Base-by-base conservation (phyloP, 108 stramenopile species). In the Nitzschia putrida region DNA sequence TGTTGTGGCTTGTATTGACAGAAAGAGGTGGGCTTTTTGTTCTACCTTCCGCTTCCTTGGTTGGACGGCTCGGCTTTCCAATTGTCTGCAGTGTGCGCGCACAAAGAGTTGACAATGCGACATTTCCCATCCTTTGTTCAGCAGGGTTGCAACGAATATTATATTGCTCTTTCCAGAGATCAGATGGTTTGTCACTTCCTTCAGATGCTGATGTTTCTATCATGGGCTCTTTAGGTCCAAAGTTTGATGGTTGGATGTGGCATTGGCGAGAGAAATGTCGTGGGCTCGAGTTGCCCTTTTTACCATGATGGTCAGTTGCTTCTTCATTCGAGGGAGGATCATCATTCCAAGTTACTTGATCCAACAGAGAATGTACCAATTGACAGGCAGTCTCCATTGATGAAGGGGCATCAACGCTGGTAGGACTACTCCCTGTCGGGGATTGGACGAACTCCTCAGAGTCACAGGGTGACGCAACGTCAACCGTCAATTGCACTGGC, bases 261-360 rank as follows among this genome's bases (percentile, higher is more conserved):
- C 69, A 70, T 60, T 70, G 69, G 0, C 38, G 12, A 2, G 69
- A 70, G 23, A 53, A 68, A 13, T 9, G 23, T 3, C 23, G 42
- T 1, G 44, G 42, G 3, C 12, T 23, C 16, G 12, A 13, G 5
- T 21, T 23, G 42, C 21, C 44, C 8, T 12, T 44, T 6, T 23
- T 23, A 56, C 55, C 23, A 13, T 1, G 25, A 3, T 13, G 18
- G 18, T 61, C 70, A 44, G 25, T 20, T 0, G 66, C 45, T 18
- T 66, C 74, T 40, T 86, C 82, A 60, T 92, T 88, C 26, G 51
- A 59, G 22, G 88, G 82, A 29, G 91, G 91, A 0, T 82, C 87
- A 66, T 92, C 91, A 26, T 84, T 79, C 58, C 76, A 60, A 8
- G 83, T 82, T 34, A 92, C 68, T 69, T 92, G 91, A 68, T 84